A percentile compares a stretch with the other conserved stretches of the same genome.
These are phyloP conservation scores for Fusarium transvaalense DNA, from an alignment of 2,329 filamentous ascomycete species.

Conservation along the genomic window DNA sequence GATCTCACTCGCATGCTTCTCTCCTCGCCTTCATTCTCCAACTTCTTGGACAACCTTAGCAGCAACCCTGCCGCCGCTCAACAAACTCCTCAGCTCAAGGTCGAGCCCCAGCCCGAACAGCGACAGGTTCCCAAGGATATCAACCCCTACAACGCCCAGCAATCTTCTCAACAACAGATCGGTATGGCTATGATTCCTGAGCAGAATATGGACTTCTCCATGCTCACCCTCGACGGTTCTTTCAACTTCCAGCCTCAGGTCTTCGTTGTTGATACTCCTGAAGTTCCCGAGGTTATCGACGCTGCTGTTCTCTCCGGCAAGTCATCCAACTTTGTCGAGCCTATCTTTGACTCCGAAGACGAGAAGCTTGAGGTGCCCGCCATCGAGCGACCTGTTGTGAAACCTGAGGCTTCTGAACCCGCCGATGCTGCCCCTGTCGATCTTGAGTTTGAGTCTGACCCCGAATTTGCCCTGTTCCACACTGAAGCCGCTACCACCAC, in stretches of 20 bases:
- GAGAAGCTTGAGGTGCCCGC: conserved; percentile 70
- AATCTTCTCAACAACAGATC: conserved; percentile 74
- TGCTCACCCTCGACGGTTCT: conserved; percentile 71
- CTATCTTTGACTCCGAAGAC: conserved; percentile 58
- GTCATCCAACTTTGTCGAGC: conserved; percentile 66
- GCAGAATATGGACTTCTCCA: conserved; percentile 78
- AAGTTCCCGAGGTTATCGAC: conserved; percentile 71
- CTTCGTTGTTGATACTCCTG: conserved; percentile 80
- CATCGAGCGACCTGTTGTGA: conserved; percentile 62
- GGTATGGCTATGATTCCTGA: conserved; percentile 88
- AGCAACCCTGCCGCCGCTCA: conserved; percentile 65
- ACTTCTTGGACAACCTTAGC: conserved; percentile 79
- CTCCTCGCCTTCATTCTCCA: conserved; percentile 83
- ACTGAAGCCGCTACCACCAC: conserved; percentile 52
- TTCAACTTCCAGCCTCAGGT: conserved; percentile 77
- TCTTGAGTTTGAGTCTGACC: conserved; percentile 72
- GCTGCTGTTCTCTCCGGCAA: conserved; percentile 78
- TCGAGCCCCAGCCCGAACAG: conserved; percentile 59
- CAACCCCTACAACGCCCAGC: conserved; percentile 69
- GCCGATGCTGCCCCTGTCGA: conserved; percentile 55
- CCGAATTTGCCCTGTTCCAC: conserved; percentile 71
- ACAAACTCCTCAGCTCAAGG: conserved; percentile 55
- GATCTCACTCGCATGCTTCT: conserved; percentile 86
- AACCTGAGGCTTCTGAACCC: conserved; percentile 49
- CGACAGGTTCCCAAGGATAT: conserved; percentile 73